A percentile compares a stretch with the other conserved stretches of the same genome.
Evolutionary conservation across 495 filamentous ascomycete genomes (phyloP).

Genomic region (Trichoderma parareesei): DNA sequence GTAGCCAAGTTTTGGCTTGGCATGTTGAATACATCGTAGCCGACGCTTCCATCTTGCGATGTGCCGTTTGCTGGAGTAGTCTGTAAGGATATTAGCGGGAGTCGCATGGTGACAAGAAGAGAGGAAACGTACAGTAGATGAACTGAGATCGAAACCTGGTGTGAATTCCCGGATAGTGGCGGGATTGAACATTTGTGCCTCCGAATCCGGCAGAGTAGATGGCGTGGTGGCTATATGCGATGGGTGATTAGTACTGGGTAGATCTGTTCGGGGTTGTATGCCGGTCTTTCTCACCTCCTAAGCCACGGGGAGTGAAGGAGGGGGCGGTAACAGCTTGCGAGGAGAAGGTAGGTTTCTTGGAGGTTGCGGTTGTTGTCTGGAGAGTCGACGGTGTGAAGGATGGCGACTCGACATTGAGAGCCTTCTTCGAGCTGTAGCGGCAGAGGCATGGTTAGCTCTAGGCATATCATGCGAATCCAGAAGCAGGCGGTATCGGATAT

Average conservation of each 20-base stretch:
- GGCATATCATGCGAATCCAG: not conserved
- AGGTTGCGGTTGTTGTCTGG: constrained; percentile 14
- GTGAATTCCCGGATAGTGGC: constrained; percentile 68
- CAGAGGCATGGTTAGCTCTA: constrained; percentile 16
- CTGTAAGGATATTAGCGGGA: constrained; percentile 15
- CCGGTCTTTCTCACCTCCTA: constrained; percentile 24
- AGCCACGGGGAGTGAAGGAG: constrained; percentile 70
- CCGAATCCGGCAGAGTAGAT: constrained; percentile 21
- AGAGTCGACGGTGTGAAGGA: constrained; percentile 75
- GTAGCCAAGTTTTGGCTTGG: constrained; percentile 43
- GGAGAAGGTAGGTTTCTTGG: constrained; percentile 62
- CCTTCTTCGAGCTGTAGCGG: constrained; percentile 53
- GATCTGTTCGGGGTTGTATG: constrained; percentile 9
- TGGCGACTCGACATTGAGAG: constrained; percentile 91
- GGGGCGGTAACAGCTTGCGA: constrained; percentile 85
- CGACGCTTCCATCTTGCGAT: constrained; percentile 13
- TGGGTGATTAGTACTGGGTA: constrained; percentile 15
- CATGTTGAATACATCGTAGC: constrained; percentile 57
- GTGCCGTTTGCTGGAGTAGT: constrained; percentile 13
- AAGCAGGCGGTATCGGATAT: not conserved
- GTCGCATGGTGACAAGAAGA: not conserved
- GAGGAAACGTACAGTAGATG: constrained; percentile 44
- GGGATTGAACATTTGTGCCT: constrained; percentile 39
- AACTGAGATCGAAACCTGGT: constrained; percentile 60
- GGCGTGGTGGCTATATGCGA: constrained; percentile 28